These are phyloP conservation scores for Syzygium grande DNA, from an alignment of 345 rosid species.

Conservation along the genomic window DNA sequence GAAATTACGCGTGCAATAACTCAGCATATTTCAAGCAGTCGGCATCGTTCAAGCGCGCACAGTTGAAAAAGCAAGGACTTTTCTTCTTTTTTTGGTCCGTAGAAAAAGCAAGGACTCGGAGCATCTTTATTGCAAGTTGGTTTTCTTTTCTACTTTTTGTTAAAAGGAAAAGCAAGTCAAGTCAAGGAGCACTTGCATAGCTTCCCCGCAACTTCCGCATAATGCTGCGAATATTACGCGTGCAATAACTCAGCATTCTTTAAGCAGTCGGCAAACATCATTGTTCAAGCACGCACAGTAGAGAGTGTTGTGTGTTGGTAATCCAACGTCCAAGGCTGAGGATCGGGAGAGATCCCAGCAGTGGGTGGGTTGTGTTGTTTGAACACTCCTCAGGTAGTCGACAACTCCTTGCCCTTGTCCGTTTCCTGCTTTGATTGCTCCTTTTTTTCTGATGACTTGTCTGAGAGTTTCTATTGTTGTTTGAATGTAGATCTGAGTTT, in stretches of 20 bases:
- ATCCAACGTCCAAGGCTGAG: background rate
- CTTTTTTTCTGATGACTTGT: background rate
- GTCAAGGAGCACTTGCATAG: background rate
- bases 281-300: background rate
- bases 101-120: no score
- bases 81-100: no score
- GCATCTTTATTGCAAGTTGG: background rate
- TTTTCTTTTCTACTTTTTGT: no score
- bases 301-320: background rate
- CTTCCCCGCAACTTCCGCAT: no score
- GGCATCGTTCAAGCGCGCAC: no score
- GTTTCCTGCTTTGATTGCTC: background rate
- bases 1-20: background rate
- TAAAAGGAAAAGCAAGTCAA: background rate
- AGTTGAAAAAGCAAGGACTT: no score
- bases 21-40: no score
- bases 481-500: no score
- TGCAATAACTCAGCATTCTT: background rate
- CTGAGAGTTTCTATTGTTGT: background rate
- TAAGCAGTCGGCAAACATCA: background rate
- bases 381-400: background rate
- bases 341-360: no score
- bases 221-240: no score
- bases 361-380: background rate
- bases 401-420: background rate